Conservation (phyloP, 1,284 basidiomycete genomes). For the Anthracocystis walkeri region DNA sequence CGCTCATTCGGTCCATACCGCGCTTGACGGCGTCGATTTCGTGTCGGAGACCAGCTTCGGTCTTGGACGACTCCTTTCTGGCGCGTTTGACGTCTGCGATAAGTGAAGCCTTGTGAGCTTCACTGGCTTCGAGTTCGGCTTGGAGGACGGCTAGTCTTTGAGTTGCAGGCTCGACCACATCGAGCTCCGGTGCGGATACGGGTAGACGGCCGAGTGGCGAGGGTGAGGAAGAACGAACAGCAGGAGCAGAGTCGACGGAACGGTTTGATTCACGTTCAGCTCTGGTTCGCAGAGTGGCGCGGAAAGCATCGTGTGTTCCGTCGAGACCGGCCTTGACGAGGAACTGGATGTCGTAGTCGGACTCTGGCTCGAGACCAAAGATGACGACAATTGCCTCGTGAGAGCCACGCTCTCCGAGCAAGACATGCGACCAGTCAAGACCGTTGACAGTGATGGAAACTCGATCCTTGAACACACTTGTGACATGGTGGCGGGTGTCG, state of each 20-base stretch:
- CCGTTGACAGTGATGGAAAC: conserved; percentile 60
- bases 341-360: conserved; percentile 57
- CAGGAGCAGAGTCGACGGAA: conserved; percentile 23
- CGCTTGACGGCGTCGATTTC: conserved; percentile 63
- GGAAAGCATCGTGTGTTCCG: conserved; percentile 32
- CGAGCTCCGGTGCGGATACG: conserved; percentile 36
- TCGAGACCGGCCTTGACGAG: conserved; percentile 49
- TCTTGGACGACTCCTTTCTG: conserved; percentile 56
- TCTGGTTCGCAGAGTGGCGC: conserved; percentile 32
- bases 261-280: conserved; percentile 42
- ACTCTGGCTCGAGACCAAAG: conserved; percentile 57
- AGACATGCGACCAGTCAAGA: conserved; percentile 57
- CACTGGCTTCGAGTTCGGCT: conserved; percentile 45
- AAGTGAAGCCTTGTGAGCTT: conserved; percentile 38
- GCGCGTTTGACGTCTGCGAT: conserved; percentile 52
- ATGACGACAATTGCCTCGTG: conserved; percentile 65
- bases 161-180: conserved; percentile 18
- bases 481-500: conserved; percentile 29
- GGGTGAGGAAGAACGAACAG: conserved; percentile 39
- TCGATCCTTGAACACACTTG: conserved; percentile 51
- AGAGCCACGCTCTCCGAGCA: conserved; percentile 54
- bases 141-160: conserved; percentile 41
- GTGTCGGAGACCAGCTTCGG: conserved; percentile 51
- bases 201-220: conserved; percentile 44
- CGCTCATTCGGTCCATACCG: conserved; percentile 54